Evolutionary conservation across 208 protist genomes (phyloP).

Genomic region (Lotmaria passim): DNA sequence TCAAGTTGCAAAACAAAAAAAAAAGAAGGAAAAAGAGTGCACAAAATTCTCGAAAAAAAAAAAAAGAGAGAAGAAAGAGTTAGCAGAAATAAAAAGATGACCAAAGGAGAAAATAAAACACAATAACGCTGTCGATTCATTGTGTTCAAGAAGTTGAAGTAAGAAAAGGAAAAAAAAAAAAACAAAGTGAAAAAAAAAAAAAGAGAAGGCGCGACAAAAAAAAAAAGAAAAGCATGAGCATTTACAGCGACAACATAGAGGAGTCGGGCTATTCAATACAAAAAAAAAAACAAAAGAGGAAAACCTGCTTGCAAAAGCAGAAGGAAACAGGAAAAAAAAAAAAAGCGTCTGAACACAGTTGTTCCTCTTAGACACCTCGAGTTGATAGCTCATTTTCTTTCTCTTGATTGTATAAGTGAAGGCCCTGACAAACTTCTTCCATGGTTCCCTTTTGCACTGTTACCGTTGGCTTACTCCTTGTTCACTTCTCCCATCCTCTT

Average conservation of each 20-base stretch:
- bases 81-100: neutral
- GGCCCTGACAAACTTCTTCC: neutral
- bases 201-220: constrained; percentile 1
- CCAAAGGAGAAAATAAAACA: no score
- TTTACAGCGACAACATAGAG: neutral
- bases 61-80: neutral
- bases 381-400: neutral
- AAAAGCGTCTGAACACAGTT: neutral
- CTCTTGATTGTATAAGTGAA: neutral
- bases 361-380: neutral
- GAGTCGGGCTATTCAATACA: neutral
- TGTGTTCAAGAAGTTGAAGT: no score
- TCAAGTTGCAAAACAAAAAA: constrained; percentile 6
- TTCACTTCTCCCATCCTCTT: neutral
- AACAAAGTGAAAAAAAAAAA: neutral
- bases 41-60: neutral
- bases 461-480: neutral
- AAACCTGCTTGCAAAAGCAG: neutral
- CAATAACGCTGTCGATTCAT: no score
- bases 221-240: neutral
- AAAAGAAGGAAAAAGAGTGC: constrained; percentile 10
- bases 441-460: neutral
- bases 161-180: constrained; percentile 6
- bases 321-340: neutral
- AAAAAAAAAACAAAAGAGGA: neutral